phyloP scores from a whole-genome alignment of 2,329 filamentous ascomycete genomes.

The Microsporum canis region DNA sequence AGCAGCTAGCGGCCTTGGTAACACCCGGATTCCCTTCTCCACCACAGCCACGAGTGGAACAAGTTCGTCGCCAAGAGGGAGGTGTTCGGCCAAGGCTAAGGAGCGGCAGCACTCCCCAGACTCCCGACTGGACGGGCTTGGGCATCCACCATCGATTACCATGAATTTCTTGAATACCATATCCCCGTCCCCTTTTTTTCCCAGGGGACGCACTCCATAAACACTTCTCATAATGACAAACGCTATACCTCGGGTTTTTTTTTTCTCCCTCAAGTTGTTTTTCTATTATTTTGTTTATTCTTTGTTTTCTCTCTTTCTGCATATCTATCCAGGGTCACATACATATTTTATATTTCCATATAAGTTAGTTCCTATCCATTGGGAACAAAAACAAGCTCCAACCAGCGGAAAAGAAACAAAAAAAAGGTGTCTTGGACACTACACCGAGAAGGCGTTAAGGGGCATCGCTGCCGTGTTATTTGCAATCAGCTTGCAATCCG shows the following conservation, averaged over 20 bases:
- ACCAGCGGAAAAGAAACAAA: background rate
- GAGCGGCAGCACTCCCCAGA: slow-evolving; percentile 20
- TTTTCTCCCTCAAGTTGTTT: background rate
- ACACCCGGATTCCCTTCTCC: background rate
- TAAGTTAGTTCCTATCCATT: background rate
- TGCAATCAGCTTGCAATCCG: background rate
- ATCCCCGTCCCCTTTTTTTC: slow-evolving; percentile 1
- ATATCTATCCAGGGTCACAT: background rate
- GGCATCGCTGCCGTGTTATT: background rate
- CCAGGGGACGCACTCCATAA: background rate
- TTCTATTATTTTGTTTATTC: background rate
- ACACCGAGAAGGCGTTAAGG: background rate
- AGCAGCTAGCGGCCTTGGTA: slow-evolving; percentile 6
- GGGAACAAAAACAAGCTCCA: background rate
- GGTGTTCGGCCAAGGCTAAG: background rate
- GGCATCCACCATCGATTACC: slow-evolving; percentile 14
- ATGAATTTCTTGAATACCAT: background rate
- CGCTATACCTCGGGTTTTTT: background rate
- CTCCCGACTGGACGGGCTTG: slow-evolving; percentile 18
- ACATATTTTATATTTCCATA: background rate
- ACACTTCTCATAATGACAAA: background rate
- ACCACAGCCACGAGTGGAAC: background rate
- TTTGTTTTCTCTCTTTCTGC: slow-evolving; percentile 1
- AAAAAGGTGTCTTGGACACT: background rate
- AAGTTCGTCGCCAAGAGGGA: slow-evolving; percentile 4